A percentile compares a stretch with the other conserved stretches of the same genome.
These are phyloP conservation scores for Flammula alnicola DNA, from an alignment of 1,284 basidiomycete genomes.

Conservation along the genomic window DNA sequence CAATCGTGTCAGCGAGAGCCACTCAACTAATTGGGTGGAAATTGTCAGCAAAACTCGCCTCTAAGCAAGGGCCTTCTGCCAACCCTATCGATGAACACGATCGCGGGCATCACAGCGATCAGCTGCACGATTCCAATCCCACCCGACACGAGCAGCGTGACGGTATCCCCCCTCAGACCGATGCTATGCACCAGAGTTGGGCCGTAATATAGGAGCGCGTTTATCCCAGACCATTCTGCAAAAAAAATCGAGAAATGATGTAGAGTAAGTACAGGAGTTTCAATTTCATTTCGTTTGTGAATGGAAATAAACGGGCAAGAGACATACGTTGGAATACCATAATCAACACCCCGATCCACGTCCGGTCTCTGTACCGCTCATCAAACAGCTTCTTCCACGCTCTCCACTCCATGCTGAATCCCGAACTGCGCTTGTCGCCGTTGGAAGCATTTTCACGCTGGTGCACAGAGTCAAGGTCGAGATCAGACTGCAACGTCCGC, in stretches of 20 bases:
- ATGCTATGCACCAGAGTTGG: slow-evolving; percentile 70
- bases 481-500: slow-evolving; percentile 22
- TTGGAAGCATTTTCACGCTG: slow-evolving; percentile 15
- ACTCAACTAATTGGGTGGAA: no score
- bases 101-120: slow-evolving; percentile 74
- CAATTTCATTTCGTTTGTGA: no score
- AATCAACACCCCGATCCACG: slow-evolving; percentile 68
- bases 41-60: slow-evolving; percentile 40
- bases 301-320: no score
- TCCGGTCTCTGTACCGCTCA: slow-evolving; percentile 57
- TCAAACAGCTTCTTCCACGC: slow-evolving; percentile 63
- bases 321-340: slow-evolving; percentile 82
- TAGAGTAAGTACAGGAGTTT: no score
- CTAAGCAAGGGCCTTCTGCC: slow-evolving; percentile 68
- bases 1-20: neutral
- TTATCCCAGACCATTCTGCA: slow-evolving; percentile 85
- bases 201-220: slow-evolving; percentile 81
- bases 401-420: slow-evolving; percentile 41
- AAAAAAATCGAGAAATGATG: neutral
- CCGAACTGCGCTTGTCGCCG: slow-evolving; percentile 27
- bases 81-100: slow-evolving; percentile 70
- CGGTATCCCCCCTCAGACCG: slow-evolving; percentile 55
- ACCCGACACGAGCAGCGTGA: slow-evolving; percentile 70
- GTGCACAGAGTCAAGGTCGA: slow-evolving; percentile 6
- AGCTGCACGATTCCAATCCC: slow-evolving; percentile 83